Base-by-base conservation (phyloP, 192 early-diverging fungal genomes). In the Rhizophlyctis rosea region DNA sequence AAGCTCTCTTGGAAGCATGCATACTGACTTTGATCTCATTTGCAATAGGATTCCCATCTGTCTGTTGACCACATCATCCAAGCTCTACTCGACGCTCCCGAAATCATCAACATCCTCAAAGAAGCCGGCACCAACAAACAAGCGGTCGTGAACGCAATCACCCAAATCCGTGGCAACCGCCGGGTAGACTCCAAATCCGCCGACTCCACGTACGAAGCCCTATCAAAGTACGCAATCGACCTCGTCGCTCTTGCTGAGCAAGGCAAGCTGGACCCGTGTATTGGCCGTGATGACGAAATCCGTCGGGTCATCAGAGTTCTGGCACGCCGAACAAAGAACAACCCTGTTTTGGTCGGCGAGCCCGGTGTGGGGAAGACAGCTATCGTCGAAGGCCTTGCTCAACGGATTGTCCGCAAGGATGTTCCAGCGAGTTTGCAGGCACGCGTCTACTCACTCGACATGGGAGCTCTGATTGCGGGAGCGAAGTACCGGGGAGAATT, bases 401-500 rank as follows among this genome's bases (percentile, higher is more conserved):
- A 91, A 61, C 90, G 96, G 31, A 98, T 99, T 71, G 83, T 98
- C 3, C 78, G 84, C 27, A 87, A 90, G 30, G 96, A 99, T 72
- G 95, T 99, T 16, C 96, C 96, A 0, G 72, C 86, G 49, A 88
- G 85, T 25, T 76, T 99, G 27, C 87, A 93, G 39, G 81, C 82
- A 31, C 84, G 83, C 33, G 74, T 99, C 31, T 98, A 85, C 56
- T 92, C 91, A 1, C 83, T 99, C 50, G 96, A 99, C 72, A 97
- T 99, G 94, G 95, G 93, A 36, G 90, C 96, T 18, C 39, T 84
- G 33, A 77, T 90, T 61, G 95, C 96, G 3, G 96, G 96, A 39
- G 90, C 95, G 39, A 95, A 95, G 75, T 98, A 93, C 74, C 87
- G 91, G 51, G 96, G 96, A 62, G 94, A 99, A 81, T 99, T 98